Base-by-base conservation (phyloP, 2,329 filamentous ascomycete genomes). In the Didymellaceae sp. region DNA sequence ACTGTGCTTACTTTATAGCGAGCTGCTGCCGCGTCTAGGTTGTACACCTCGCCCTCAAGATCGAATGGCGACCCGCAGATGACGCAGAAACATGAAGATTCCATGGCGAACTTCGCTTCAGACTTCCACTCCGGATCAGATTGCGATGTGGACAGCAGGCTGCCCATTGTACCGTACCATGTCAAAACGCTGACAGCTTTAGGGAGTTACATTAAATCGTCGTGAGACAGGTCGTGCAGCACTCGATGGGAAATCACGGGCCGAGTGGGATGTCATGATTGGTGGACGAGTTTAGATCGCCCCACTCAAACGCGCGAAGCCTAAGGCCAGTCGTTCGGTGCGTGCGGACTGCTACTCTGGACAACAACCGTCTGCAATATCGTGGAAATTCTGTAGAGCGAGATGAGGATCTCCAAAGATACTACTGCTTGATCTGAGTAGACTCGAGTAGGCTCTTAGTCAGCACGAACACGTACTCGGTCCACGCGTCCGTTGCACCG, bases 1-100 rank as follows among this genome's bases (percentile, higher is more conserved):
- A 6, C 9, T 4, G 6, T 17, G 24, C 14, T 10, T 16, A 43
- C 56, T 47, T 60, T 52, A 44, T 57, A 67, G 7, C 45, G 53
- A 2, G 40, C 21, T 13, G 59, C 57, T 33, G 61, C 56, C 4
- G 52, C 32, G 18, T 67, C 56, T 5, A 67, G 41, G 14, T 61
- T 57, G 45, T 64, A 60, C 11, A 63, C 44, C 9, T 60, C 53
- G 5, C 55, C 58, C 30, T 63, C 51, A 5, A 67, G 43, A 14
- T 63, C 61, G 38, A 68, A 68, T 1, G 61, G 65, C 3, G 56
- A 57, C 18, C 67, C 63, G 31, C 66, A 68, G 13, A 67, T 45
- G 1, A 67, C 58, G 50, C 67, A 68, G 37, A 61, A 67, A 9
- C 54, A 54, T 6, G 56, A 55, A 1, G 50, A 52, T 28, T 67